Conservation (phyloP, 805 yeast species). For the Saccharomyces jurei region DNA sequence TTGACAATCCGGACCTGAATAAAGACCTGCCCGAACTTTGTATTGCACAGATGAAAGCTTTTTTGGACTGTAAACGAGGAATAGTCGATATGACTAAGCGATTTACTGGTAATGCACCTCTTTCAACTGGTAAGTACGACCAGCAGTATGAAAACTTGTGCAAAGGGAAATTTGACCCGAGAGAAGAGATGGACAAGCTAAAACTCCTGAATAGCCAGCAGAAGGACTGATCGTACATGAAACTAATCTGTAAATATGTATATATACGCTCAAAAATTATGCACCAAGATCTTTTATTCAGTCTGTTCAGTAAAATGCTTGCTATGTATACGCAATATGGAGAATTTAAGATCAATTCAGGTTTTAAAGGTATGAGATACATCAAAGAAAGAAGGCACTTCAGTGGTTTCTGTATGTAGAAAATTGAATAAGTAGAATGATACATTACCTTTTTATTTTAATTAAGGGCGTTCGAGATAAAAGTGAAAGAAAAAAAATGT, state of each 20-base stretch:
- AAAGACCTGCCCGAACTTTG: constrained; percentile 82
- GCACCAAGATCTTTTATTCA: background rate
- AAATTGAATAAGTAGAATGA: background rate
- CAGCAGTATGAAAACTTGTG: constrained; percentile 75
- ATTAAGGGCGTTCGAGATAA: background rate
- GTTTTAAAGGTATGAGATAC: too few species aligned
- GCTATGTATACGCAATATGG: background rate
- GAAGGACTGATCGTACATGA: constrained; percentile 24
- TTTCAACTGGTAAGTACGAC: constrained; percentile 88
- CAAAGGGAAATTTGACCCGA: constrained; percentile 73
- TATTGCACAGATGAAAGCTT: constrained; percentile 72
- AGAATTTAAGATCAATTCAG: background rate
- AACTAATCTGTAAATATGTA: background rate
- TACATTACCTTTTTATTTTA: background rate
- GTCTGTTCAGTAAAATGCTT: background rate
- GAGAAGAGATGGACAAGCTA: constrained; percentile 70
- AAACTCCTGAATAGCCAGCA: constrained; percentile 48
- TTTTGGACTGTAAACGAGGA: constrained; percentile 85
- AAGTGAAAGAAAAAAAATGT: background rate
- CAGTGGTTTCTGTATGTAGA: background rate
- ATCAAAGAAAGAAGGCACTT: background rate
- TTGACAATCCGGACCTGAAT: constrained; percentile 69
- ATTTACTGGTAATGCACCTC: constrained; percentile 87
- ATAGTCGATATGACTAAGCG: constrained; percentile 86
- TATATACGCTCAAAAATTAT: background rate